Percentiles rank a stretch among this genome's conserved stretches.
Evolutionary conservation across 2,329 filamentous ascomycete genomes (phyloP).

Genomic region (Acrocalymma vagum): DNA sequence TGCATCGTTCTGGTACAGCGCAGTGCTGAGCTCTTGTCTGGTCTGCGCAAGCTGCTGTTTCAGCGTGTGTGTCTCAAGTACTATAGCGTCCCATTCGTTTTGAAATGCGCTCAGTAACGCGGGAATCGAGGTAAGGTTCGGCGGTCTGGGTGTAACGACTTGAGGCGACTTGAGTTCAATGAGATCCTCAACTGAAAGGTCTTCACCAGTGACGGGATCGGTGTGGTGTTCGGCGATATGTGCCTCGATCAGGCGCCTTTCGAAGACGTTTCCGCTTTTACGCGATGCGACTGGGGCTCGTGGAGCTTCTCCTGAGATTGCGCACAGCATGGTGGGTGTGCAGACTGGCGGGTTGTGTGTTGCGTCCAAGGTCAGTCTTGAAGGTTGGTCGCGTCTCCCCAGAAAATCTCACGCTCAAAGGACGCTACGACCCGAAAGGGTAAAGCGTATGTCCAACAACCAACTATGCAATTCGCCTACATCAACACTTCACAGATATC

Average conservation of each 20-base stretch:
- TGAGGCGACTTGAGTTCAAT: constrained; percentile 85
- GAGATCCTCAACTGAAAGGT: constrained; percentile 83
- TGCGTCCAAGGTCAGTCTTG: no score
- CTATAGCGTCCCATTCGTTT: constrained; percentile 96
- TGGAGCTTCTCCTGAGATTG: constrained; percentile 96
- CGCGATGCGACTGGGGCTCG: constrained; percentile 93
- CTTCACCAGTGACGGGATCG: constrained; percentile 88
- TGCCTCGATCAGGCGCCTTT: constrained; percentile 93
- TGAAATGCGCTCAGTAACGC: constrained; percentile 94
- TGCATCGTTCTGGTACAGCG: constrained; percentile 96
- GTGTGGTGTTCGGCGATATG: constrained; percentile 94
- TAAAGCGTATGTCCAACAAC: no score
- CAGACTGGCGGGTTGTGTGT: constrained; percentile 11
- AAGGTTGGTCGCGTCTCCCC: neutral
- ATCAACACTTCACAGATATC: no score
- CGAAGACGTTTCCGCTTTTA: constrained; percentile 93
- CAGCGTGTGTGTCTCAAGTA: constrained; percentile 89
- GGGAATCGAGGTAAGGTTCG: constrained; percentile 94
- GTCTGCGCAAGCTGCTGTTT: constrained; percentile 90
- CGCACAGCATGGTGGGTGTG: constrained; percentile 44
- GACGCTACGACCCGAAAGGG: neutral
- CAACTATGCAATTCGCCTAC: no score
- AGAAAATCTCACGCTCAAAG: neutral
- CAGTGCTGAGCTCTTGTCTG: constrained; percentile 90
- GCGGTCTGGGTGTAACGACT: constrained; percentile 87